Conservation (phyloP, 495 filamentous ascomycete genomes). For the Tetracladium marchalianum region DNA sequence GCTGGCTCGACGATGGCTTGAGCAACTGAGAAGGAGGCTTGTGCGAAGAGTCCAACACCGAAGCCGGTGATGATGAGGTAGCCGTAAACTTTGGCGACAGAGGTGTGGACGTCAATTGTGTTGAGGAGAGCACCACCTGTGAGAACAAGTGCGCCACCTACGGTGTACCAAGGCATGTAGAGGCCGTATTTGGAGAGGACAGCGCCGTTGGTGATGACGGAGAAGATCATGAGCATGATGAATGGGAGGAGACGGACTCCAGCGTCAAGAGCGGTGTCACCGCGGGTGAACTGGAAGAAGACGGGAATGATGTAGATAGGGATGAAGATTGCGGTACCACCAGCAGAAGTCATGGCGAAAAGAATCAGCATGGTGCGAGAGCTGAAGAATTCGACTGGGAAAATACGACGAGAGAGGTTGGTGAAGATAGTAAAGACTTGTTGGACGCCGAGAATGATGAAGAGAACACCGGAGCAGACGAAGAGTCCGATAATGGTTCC, state of each 20-base stretch:
- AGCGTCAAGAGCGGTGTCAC: constrained; percentile 36
- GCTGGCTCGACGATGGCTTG: constrained; percentile 33
- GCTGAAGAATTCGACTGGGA: constrained; percentile 42
- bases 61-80: constrained; percentile 41
- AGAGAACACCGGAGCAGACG: constrained; percentile 39
- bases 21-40: constrained; percentile 44
- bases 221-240: constrained; percentile 37
- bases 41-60: constrained; percentile 41
- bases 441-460: constrained; percentile 37
- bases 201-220: constrained; percentile 37
- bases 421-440: constrained; percentile 44
- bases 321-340: constrained; percentile 27
- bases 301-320: constrained; percentile 40
- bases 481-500: constrained; percentile 44
- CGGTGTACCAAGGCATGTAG: constrained; percentile 51
- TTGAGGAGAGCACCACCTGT: constrained; percentile 44
- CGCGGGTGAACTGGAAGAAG: constrained; percentile 49
- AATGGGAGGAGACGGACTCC: constrained; percentile 51
- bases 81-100: constrained; percentile 40
- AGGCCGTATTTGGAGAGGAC: constrained; percentile 38
- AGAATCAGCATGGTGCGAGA: constrained; percentile 34
- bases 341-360: constrained; percentile 28
- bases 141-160: constrained; percentile 35
- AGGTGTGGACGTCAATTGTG: constrained; percentile 27
- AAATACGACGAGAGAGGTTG: constrained; percentile 33